Percentiles rank a stretch among this genome's conserved stretches.
Evolutionary conservation across 2,329 filamentous ascomycete species (phyloP).

Genomic region (Alternaria brassicae): DNA sequence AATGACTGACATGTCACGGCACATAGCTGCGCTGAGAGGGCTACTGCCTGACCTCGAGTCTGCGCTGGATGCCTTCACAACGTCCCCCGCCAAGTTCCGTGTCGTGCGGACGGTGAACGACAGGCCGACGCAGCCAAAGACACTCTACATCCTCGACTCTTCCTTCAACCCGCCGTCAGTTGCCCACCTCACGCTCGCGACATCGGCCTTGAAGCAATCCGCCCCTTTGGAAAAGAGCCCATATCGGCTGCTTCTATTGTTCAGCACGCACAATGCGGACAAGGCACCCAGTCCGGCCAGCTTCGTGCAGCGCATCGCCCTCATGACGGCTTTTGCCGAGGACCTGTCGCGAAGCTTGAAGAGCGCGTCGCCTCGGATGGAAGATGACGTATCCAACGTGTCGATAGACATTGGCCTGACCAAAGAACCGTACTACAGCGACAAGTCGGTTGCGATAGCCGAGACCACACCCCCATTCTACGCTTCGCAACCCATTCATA

Average conservation of each 20-base stretch:
- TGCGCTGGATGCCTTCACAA: conserved; percentile 42
- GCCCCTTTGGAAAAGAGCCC: conserved; percentile 45
- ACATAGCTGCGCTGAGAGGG: conserved; percentile 35
- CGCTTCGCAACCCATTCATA: conserved; percentile 56
- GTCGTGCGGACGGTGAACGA: conserved; percentile 47
- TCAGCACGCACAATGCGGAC: conserved; percentile 71
- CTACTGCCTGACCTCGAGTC: conserved; percentile 44
- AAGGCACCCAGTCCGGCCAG: conserved; percentile 71
- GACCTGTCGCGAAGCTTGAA: conserved; percentile 54
- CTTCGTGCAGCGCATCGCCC: conserved; percentile 70
- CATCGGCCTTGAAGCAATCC: conserved; percentile 58
- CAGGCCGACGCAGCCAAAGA: conserved; percentile 43
- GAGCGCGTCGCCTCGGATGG: conserved; percentile 2
- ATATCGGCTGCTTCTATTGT: conserved; percentile 62
- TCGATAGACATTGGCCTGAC: conserved; percentile 72
- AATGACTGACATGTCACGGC: conserved; percentile 39
- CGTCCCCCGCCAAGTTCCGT: conserved; percentile 45
- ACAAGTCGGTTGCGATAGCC: conserved; percentile 70
- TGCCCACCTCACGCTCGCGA: conserved; percentile 64
- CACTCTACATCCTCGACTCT: conserved; percentile 69
- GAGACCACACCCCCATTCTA: conserved; percentile 47
- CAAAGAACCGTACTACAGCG: conserved; percentile 74
- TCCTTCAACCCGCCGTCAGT: conserved; percentile 71
- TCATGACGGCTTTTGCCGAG: conserved; percentile 74
- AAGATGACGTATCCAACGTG: conserved; percentile 26